Evolutionary conservation across 805 yeast species (phyloP), one percentile per base, ranked within the genome.

Genomic region (Brettanomyces anomalus): DNA sequence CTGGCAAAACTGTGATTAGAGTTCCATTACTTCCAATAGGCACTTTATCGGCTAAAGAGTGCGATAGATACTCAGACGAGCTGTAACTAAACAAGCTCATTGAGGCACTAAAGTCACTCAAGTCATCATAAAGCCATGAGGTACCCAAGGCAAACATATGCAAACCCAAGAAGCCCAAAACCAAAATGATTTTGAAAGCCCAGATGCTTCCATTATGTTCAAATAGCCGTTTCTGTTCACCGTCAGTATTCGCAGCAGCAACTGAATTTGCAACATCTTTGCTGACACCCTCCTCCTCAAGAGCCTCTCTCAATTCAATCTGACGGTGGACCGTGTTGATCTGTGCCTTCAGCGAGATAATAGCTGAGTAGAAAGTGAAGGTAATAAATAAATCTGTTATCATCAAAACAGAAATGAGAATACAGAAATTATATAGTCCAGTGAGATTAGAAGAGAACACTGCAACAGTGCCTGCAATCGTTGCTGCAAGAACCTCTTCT

Each of bases 211-310:
- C 62, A 48, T 67, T 64, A 43, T 49, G 74, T 51, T 48, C 61
- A 45, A 58, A 67, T 42, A 56, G 35, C 11, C 49, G 49, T 56
- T 56, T 46, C 49, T 55, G 60, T 43, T 49, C 49, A 13, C 59
- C 47, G 30, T 66, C 54, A 7, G 18, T 15, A 11, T 33, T n/a
- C 5, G 13, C n/a, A 37, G 57, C 64, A 15, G 80, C 78, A 31
- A 88, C 89, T 33, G 78, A 72, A 49, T 76, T 79, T 10, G 96
- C 96, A 30, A 84, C 83, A 38, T 68, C 61, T 33, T 78, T 76
- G 36, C 84, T 73, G 30, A 90, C 76, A 20, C 98, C 97, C 56
- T 90, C 98, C 60, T 90, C 98, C 66, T 89, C 93, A 49, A 90
- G 70, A 24, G 85, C 87, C 48, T 77, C 79, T 57, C 82, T 80